phyloP scores from a whole-genome alignment of 768 basidiomycete species.

The Podaxis carcinomalis region DNA sequence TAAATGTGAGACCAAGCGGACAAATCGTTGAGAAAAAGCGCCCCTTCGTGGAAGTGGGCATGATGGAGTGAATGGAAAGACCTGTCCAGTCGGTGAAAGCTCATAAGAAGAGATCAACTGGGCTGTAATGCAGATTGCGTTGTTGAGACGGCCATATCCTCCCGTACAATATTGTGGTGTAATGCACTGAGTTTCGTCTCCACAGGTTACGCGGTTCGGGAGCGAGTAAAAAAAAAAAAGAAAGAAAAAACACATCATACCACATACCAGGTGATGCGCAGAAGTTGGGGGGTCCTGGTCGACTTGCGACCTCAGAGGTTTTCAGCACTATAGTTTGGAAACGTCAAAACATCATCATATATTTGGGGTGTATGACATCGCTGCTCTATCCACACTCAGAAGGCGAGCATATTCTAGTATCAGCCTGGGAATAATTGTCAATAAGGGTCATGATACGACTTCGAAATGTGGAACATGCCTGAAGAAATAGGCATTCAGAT shows the following conservation, averaged over 20 bases:
- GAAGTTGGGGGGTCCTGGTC: not conserved
- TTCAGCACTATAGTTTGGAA: not conserved
- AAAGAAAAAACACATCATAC: too few relatives aligned
- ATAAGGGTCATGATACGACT: too few relatives aligned
- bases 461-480: constrained; percentile 24
- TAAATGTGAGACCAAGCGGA: not conserved
- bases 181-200: not conserved
- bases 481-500: constrained; percentile 48
- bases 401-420: constrained; percentile 53
- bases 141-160: not conserved
- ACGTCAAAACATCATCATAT: not conserved
- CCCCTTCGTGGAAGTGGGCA: not conserved
- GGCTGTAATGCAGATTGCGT: not conserved
- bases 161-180: not conserved
- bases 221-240: too few relatives aligned
- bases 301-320: not conserved
- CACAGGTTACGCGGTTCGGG: too few relatives aligned
- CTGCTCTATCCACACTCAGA: constrained; percentile 40
- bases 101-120: not conserved
- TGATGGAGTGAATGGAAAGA: not conserved
- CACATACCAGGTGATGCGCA: too few relatives aligned
- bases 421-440: constrained; percentile 28
- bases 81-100: not conserved
- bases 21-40: not conserved
- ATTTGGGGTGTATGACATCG: constrained; percentile 29